Base-by-base conservation (phyloP, 2,329 filamentous ascomycete genomes). In the Domatiomyces catenatus region DNA sequence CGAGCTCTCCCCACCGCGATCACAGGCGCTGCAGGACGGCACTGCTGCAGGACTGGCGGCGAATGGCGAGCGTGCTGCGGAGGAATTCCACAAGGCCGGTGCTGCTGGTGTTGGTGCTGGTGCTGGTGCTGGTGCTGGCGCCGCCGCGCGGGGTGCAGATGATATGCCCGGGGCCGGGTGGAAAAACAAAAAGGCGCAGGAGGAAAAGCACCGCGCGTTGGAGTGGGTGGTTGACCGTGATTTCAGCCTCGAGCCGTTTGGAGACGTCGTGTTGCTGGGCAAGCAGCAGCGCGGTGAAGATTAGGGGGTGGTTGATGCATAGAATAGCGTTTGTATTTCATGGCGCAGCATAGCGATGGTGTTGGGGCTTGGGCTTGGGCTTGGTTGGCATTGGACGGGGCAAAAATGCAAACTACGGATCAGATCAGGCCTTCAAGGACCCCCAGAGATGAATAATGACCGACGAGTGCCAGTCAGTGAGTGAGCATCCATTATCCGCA, bases 131-230 rank as follows among this genome's bases (percentile, higher is more conserved):
- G n/a, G n/a, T n/a, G n/a, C n/a, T n/a, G n/a, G n/a, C n/a, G n/a
- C n/a, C n/a, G n/a, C n/a, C n/a, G n/a, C n/a, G 61, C 22, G 22
- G 3, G 61, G 59, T 56, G 58, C 58, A 51, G 66, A 67, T 48
- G 66, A 71, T 36, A 64, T 67, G 53, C 73, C 74, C 6, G 72
- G 75, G 2, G 71, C 70, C 45, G 65, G 66, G 7, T 80, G 75
- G 75, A 69, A 69, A 56, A 76, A 69, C 54, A 76, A 74, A 62
- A 78, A 77, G 59, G 73, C 75, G 4, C 62, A 71, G 54, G 77
- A 80, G 52, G 77, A 80, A 50, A 73, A 69, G 56, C 65, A 71
- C 44, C 66, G 73, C 22, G 72, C 71, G 17, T 68, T 69, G 67
- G 71, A 73, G 24, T 60, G 59, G 54, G 57, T 80, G 46, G 59